A percentile compares a stretch with the other conserved stretches of the same genome.
Evolutionary conservation across 179 eudicot genomes (phyloP).

Genomic region (Patellifolia procumbens): DNA sequence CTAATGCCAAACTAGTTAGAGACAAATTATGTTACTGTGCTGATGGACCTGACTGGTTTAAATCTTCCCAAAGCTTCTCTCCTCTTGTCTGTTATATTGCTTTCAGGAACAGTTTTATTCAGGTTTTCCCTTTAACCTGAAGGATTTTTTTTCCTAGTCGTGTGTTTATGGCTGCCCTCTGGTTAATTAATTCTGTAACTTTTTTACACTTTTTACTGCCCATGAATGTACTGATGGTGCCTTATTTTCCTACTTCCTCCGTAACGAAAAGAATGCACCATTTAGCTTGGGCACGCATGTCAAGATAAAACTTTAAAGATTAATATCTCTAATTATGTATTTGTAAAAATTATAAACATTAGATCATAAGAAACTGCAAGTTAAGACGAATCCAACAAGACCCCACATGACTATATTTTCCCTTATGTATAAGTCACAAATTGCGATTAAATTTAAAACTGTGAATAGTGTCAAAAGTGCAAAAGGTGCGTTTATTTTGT

Average conservation of each 20-base stretch:
- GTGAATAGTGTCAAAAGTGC: no score
- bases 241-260: background rate
- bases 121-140: constrained; percentile 14
- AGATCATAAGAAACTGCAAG: no score
- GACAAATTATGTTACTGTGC: background rate
- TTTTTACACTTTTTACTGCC: background rate
- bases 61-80: constrained; percentile 17
- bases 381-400: no score
- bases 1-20: constrained; percentile 8
- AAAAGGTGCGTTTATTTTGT: no score
- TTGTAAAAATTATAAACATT: no score
- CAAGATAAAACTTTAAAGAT: no score
- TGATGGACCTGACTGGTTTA: constrained; percentile 22
- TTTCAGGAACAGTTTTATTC: constrained; percentile 13
- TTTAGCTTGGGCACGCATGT: no score
- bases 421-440: no score
- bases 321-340: background rate
- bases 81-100: constrained; percentile 19
- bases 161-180: background rate
- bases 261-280: no score
- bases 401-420: no score
- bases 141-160: constrained; percentile 4
- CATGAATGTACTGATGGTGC: background rate
- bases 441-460: no score
- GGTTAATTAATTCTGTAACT: background rate